phyloP scores from a whole-genome alignment of 495 filamentous ascomycete species.

The Bathelium albidoporum region DNA sequence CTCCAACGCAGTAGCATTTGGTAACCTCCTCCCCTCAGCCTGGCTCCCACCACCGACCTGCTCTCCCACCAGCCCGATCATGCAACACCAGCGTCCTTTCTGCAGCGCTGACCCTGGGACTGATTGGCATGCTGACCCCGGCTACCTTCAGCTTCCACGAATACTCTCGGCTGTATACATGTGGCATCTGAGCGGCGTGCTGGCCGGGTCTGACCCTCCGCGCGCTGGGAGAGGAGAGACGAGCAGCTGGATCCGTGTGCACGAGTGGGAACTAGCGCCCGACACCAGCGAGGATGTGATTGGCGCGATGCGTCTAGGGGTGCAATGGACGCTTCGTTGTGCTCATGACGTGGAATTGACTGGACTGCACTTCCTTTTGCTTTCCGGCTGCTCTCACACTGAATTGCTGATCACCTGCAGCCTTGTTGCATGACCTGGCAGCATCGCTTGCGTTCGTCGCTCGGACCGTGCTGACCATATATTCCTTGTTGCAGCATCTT shows the following conservation, averaged over 20 bases:
- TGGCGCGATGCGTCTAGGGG: not conserved
- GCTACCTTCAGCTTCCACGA: not conserved
- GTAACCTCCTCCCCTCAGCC: not conserved
- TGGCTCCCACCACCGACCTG: not conserved
- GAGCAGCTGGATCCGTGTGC: not conserved
- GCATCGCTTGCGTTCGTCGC: too few species aligned
- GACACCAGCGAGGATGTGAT: not conserved
- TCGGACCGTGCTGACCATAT: too few species aligned
- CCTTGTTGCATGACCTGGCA: not conserved
- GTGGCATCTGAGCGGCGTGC: too few species aligned
- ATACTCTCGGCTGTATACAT: not conserved
- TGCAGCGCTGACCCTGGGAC: not conserved
- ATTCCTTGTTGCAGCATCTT: too few species aligned
- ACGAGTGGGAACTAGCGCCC: not conserved
- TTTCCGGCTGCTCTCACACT: not conserved
- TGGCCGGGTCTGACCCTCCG: not conserved
- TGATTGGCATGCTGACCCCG: too few species aligned
- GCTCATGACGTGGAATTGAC: conserved; percentile 1
- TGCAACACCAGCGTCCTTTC: not conserved
- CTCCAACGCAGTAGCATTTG: too few species aligned
- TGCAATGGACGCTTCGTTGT: not conserved
- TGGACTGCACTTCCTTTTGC: not conserved
- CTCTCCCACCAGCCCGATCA: not conserved
- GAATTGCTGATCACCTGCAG: not conserved
- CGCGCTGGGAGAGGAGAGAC: not conserved